Base-by-base conservation (phyloP, 2,329 filamentous ascomycete genomes). In the Botrytis sinoallii region DNA sequence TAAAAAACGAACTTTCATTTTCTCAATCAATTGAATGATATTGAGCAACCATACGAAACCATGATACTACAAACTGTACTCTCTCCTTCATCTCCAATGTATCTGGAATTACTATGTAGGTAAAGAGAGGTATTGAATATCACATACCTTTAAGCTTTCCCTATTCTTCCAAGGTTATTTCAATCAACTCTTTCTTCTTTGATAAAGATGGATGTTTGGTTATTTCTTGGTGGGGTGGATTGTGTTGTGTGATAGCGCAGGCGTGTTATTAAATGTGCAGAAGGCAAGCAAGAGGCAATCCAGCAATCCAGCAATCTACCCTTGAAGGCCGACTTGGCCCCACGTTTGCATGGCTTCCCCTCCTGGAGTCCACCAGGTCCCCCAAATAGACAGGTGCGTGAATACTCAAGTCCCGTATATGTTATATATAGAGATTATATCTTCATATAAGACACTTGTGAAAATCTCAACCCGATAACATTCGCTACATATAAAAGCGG, bases 1-100 rank as follows among this genome's bases (percentile, higher is more conserved):
- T n/a, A 18, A 44, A 29, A 64, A 64, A 64, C 14, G 61, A 64
- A 64, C 61, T 64, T 64, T 44, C 61, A 64, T 64, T 64, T 63
- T 64, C 25, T 29, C n/a, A 14, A 63, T n/a, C 29, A 60, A 25
- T 35, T 4, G 25, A 57, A 57, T 57, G 52, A 57, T 29, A 59
- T 25, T 25, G 22, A 40, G 38, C 60, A 20, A 44, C 8, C 25
- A 44, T 32, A 32, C 32, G 32, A 22, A 40, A 44, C 22, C 59
- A 40, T 61, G 18, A 35, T 60, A 32, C n/a, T 20, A 64, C 14
- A 55, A 44, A 64, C 25, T 22, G 12, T n/a, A 29, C 16, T 22
- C 38, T 20, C 29, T 32, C 18, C 61, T 29, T 29, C 38, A 5
- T 42, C 61, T 44, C 25, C 6, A 29, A 44, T 46, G 18, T 25